phyloP scores from a whole-genome alignment of 2,329 filamentous ascomycete species.

The Ceratocystis cubensis region DNA sequence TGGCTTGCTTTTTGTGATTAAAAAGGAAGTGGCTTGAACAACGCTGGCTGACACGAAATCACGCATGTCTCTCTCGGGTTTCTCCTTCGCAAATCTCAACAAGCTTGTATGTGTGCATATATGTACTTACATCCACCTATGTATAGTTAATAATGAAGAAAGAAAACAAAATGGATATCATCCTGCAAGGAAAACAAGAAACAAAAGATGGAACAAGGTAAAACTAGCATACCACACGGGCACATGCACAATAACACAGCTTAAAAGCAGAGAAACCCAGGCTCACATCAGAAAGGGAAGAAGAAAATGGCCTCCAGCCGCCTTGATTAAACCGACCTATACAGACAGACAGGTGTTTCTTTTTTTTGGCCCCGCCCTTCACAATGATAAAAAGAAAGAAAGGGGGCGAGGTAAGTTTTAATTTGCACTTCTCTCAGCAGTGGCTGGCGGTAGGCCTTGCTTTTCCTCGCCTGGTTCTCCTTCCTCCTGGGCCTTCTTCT shows the following conservation, averaged over 20 bases:
- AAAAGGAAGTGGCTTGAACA: neutral
- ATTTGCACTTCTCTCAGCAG: neutral
- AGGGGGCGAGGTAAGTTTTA: neutral
- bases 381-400: neutral
- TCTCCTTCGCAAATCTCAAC: neutral
- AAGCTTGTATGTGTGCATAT: conserved; percentile 3
- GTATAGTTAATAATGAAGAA: neutral
- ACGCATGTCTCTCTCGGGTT: neutral
- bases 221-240: neutral
- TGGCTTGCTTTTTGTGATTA: neutral
- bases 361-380: neutral
- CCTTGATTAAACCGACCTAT: neutral
- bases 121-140: conserved; percentile 1
- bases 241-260: neutral
- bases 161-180: conserved; percentile 12
- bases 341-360: neutral
- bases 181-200: neutral
- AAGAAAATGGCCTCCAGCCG: neutral
- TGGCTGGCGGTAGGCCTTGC: neutral
- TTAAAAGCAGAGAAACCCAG: neutral
- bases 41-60: neutral
- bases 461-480: neutral
- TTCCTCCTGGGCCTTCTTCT: neutral
- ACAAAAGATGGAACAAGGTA: neutral
- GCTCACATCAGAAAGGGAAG: neutral